Evolutionary conservation across 2,329 filamentous ascomycete genomes (phyloP).

Genomic region (Colletotrichum sp.): DNA sequence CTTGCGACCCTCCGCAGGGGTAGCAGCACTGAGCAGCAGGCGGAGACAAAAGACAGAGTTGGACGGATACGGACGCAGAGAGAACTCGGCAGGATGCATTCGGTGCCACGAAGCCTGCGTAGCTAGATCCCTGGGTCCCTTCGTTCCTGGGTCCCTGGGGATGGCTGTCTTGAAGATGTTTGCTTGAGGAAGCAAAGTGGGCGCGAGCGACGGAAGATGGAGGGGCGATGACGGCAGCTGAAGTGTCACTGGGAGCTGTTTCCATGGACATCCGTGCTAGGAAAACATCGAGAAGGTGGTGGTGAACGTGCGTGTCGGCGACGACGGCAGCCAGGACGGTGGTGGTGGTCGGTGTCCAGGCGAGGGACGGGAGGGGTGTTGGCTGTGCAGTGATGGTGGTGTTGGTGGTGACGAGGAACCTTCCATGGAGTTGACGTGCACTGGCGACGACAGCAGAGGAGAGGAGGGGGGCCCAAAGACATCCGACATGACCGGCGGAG

Average conservation of each 20-base stretch:
- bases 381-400: neutral
- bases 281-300: neutral
- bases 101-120: neutral
- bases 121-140: neutral
- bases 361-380: neutral
- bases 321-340: neutral
- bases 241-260: neutral
- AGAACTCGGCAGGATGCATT: conserved; percentile 12
- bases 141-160: neutral
- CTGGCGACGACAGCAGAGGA: neutral
- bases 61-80: conserved; percentile 13
- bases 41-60: neutral
- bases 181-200: neutral
- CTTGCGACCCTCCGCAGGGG: conserved; percentile 3
- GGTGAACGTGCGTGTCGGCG: neutral
- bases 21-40: neutral
- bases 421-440: neutral
- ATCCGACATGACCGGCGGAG: neutral
- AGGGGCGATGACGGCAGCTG: neutral
- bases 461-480: neutral
- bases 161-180: neutral
- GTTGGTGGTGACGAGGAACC: neutral
- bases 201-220: neutral
- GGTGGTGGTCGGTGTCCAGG: neutral
- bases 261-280: conserved; percentile 15